Evolutionary conservation across 2,329 filamentous ascomycete genomes (phyloP), one percentile per base, ranked within the genome.

Genomic region (Penicillium sp.): DNA sequence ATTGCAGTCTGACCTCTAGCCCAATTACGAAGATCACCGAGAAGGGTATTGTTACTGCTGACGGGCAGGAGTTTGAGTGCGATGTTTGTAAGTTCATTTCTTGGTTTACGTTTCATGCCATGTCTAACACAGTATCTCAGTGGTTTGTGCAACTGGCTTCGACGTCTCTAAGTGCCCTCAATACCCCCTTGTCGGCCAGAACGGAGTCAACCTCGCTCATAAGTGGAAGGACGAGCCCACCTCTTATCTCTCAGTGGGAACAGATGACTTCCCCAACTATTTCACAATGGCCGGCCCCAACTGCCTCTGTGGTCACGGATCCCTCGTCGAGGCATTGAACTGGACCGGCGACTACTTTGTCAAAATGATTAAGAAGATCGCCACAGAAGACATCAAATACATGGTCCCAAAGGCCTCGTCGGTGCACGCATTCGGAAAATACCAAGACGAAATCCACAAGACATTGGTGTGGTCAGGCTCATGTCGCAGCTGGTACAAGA

Each of bases 401-500:
- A 59, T 70, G 16, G 62, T 75, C 26, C 75, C 81, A 1, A 79
- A 58, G 38, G 76, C 34, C 10, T 48, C 45, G 0, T 48, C 45
- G 1, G 45, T 82, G 26, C 67, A 74, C 22, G 79, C 81, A 56
- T 83, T 81, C 62, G 72, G 70, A 40, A 72, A 70, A 26, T 82
- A 79, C 63, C 74, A 77, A 34, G 73, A 77, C 39, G 74, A 75
- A 49, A 80, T 82, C 61, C 80, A 83, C 64, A 72, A 76, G 60
- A 65, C 72, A 3, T 54, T 66, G 26, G 62, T 63, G 9, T 66
- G 64, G 64, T 62, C 64, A 2, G 62, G 61, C 18, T 50, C 59
- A 10, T 84, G 82, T 66, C 77, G 76, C 57, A 81, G 78, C 51
- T 84, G 81, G 82, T 85, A 84, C 65, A 79, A 81, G 64, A 73